Conservation (phyloP, 2,329 filamentous ascomycete genomes). For the Reticulascus tulasneorum region DNA sequence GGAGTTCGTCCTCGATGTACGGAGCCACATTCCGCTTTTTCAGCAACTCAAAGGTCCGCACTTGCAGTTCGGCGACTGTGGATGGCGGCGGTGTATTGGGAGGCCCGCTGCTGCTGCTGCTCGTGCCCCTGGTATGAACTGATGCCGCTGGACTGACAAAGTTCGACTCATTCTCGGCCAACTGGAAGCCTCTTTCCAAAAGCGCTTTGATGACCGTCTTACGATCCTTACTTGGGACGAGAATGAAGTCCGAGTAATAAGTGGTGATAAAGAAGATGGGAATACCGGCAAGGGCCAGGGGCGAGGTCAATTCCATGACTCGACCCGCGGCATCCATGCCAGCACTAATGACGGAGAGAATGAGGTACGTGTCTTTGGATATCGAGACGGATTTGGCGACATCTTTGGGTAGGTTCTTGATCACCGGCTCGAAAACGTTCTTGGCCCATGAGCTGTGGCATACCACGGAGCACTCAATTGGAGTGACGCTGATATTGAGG, state of each 20-base stretch:
- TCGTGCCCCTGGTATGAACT: slow-evolving; percentile 25
- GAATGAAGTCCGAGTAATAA: slow-evolving; percentile 95
- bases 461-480: slow-evolving; percentile 87
- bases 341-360: slow-evolving; percentile 85
- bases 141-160: slow-evolving; percentile 56
- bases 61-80: slow-evolving; percentile 74
- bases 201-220: slow-evolving; percentile 73
- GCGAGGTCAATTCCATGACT: slow-evolving; percentile 87
- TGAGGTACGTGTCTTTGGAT: slow-evolving; percentile 78
- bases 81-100: slow-evolving; percentile 74
- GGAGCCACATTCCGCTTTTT: slow-evolving; percentile 72
- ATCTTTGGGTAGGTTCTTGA: slow-evolving; percentile 57
- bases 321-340: slow-evolving; percentile 87
- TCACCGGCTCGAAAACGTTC: slow-evolving; percentile 67
- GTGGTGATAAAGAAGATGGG: slow-evolving; percentile 99
- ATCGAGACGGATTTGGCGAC: slow-evolving; percentile 59
- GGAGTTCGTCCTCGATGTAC: slow-evolving; percentile 62
- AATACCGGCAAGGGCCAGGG: slow-evolving; percentile 85
- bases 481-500: slow-evolving; percentile 89
- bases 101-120: slow-evolving; percentile 37
- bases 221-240: slow-evolving; percentile 75
- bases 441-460: slow-evolving; percentile 74
- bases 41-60: slow-evolving; percentile 79
- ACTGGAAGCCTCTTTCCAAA: slow-evolving; percentile 75
- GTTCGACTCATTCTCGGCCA: slow-evolving; percentile 66